These are phyloP conservation scores for Rhynchospora pubera DNA, from an alignment of 176 grass and related monocot species.

Conservation along the genomic window DNA sequence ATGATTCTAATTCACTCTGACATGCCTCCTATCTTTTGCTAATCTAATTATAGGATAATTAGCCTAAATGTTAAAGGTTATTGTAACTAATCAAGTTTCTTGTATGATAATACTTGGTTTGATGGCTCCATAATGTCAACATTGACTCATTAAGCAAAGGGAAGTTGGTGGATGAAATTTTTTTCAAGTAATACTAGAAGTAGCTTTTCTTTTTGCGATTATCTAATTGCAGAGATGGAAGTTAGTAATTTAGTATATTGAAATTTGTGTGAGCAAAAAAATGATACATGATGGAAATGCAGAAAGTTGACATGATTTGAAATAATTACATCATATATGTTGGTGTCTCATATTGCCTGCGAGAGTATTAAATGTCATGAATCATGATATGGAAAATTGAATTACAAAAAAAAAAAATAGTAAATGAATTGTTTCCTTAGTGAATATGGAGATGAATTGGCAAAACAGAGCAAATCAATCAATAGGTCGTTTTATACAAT, in stretches of 20 bases:
- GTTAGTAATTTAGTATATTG: too few relatives aligned
- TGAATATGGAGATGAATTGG: background rate
- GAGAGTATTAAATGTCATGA: background rate
- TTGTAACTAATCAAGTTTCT: slow-evolving; percentile 4
- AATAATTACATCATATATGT: background rate
- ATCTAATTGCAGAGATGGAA: background rate
- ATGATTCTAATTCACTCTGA: slow-evolving; percentile 3
- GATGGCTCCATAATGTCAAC: background rate
- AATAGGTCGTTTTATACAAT: background rate
- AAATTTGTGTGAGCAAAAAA: background rate
- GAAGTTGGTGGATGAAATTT: background rate
- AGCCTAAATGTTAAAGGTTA: background rate
- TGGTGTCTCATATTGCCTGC: background rate
- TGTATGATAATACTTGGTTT: background rate
- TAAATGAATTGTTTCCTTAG: background rate
- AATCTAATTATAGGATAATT: slow-evolving; percentile 14
- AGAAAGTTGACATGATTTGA: background rate
- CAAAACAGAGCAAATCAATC: background rate
- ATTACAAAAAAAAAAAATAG: background rate
- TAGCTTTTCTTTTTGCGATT: background rate
- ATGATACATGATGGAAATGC: background rate
- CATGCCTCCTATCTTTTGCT: slow-evolving; percentile 4
- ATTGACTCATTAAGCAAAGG: background rate
- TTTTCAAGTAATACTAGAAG: background rate
- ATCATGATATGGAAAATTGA: background rate